These are phyloP conservation scores for Talaromyces sp. DNA, from an alignment of 2,329 filamentous ascomycete genomes.

Conservation along the genomic window DNA sequence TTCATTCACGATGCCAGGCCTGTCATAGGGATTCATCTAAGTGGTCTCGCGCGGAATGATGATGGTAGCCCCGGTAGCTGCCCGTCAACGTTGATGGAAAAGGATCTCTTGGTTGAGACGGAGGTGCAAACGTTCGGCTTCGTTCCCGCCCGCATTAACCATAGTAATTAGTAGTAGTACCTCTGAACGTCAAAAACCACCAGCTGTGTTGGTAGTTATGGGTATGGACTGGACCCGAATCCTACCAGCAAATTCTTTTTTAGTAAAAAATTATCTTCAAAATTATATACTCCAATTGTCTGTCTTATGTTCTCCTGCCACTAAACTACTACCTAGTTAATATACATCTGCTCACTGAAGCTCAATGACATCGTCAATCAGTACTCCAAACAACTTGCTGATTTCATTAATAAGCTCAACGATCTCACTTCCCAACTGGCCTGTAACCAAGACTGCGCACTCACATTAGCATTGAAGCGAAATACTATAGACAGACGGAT, in stretches of 20 bases:
- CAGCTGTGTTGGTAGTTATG: neutral
- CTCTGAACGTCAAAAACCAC: neutral
- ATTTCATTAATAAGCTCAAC: constrained; percentile 50
- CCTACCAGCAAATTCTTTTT: neutral
- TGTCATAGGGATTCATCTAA: constrained; percentile 13
- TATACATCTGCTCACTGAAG: constrained; percentile 36
- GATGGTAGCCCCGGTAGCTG: constrained; percentile 20
- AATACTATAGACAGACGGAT: neutral
- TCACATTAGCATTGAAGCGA: constrained; percentile 5
- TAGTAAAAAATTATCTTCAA: neutral
- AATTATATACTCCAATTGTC: neutral
- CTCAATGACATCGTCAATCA: constrained; percentile 58
- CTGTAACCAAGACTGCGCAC: constrained; percentile 54
- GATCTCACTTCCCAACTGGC: constrained; percentile 54
- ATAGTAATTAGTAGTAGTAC: neutral
- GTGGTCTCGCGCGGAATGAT: neutral
- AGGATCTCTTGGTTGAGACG: constrained; percentile 15
- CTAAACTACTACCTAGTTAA: neutral
- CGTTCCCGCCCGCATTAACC: constrained; percentile 10
- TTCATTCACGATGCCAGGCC: constrained; percentile 29
- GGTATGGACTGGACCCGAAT: neutral
- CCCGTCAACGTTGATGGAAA: constrained; percentile 15
- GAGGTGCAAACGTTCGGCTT: constrained; percentile 15
- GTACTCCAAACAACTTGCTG: constrained; percentile 55
- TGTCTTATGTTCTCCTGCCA: neutral